Conservation (phyloP, 345 rosid species). For the Dimocarpus longan region DNA sequence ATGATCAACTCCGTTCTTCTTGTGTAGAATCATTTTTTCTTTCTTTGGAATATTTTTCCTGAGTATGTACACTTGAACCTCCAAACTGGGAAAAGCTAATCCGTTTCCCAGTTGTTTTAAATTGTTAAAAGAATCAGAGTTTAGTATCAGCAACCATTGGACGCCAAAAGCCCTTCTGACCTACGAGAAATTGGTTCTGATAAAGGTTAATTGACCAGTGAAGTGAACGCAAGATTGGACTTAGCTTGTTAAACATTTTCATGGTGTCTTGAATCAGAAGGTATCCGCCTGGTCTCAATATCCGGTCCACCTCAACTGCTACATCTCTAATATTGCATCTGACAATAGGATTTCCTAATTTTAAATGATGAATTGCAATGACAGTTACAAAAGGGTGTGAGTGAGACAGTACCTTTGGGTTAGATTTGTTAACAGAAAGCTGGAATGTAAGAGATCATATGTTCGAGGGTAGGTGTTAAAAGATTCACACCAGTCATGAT, state of each 20-base stretch:
- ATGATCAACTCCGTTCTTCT: background rate
- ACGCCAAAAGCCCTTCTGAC: conserved; percentile 82
- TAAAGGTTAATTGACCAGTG: conserved; percentile 66
- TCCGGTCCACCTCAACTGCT: conserved; percentile 73
- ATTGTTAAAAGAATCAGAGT: background rate
- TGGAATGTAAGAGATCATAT: conserved; percentile 81
- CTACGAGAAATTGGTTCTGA: conserved; percentile 69
- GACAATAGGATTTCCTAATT: background rate
- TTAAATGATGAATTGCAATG: background rate
- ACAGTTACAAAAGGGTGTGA: background rate
- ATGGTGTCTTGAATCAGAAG: conserved; percentile 71
- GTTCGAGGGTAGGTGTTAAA: conserved; percentile 84
- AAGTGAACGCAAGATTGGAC: conserved; percentile 54
- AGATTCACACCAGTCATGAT: conserved; percentile 95
- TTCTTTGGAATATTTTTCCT: background rate
- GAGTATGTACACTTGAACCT: no score
- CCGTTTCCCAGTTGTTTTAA: background rate
- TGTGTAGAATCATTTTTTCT: background rate
- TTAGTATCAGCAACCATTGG: conserved; percentile 31
- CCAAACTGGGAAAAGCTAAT: background rate
- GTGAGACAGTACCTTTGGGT: conserved; percentile 47
- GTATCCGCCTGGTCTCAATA: conserved; percentile 82
- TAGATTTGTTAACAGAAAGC: conserved; percentile 53
- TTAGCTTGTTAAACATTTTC: conserved; percentile 58
- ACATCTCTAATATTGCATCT: conserved; percentile 72